Percentiles rank a stretch among this genome's conserved stretches.
Evolutionary conservation across 1,284 basidiomycete genomes (phyloP).

Genomic region (Moesziomyces globuligerus): DNA sequence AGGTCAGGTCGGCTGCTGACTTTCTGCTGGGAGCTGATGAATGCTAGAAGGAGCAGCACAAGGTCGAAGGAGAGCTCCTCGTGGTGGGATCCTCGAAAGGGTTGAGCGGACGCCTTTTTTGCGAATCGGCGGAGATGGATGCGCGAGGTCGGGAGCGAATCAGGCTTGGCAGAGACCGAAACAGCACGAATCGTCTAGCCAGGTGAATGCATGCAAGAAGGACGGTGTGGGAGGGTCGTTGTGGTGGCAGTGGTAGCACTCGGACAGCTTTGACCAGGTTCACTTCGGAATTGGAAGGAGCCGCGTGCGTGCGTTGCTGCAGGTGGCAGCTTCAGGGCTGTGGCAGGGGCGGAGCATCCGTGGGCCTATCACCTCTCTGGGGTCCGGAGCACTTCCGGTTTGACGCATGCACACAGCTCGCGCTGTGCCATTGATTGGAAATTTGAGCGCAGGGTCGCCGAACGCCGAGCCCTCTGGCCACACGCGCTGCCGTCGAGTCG

Average conservation of each 20-base stretch:
- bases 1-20: conserved; percentile 11
- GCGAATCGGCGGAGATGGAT: background rate
- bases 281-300: background rate
- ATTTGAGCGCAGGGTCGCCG: background rate
- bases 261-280: background rate
- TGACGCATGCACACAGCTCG: no score
- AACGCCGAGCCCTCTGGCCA: background rate
- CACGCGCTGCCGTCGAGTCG: no score
- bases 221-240: background rate
- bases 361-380: no score
- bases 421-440: background rate
- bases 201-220: background rate
- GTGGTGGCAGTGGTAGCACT: background rate
- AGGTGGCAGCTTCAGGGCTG: no score
- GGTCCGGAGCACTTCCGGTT: no score
- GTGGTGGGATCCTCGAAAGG: no score
- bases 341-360: no score
- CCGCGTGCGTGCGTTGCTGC: background rate
- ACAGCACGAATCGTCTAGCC: no score
- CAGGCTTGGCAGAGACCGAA: no score
- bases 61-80: no score
- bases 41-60: no score
- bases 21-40: background rate
- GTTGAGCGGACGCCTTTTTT: no score
- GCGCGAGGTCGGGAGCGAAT: background rate